Evolutionary conservation across 441 rosid genomes (phyloP).

Genomic region (Eruca vesicaria): DNA sequence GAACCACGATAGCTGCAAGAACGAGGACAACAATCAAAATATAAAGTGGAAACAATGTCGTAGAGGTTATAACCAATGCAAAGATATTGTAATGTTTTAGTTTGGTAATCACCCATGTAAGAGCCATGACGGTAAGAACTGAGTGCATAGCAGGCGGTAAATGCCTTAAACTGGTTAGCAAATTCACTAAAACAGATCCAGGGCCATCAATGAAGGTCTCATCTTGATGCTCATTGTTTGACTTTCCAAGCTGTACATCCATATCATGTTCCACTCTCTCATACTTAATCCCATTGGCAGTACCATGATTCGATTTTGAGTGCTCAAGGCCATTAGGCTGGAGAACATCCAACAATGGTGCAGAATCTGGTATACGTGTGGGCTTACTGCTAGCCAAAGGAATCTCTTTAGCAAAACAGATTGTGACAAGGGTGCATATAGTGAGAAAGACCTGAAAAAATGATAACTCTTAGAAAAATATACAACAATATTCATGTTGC

Average conservation of each 20-base stretch:
- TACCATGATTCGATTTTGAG: slow-evolving; percentile 45
- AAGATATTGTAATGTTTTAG: neutral
- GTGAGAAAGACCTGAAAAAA: slow-evolving; percentile 75
- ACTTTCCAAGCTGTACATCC: slow-evolving; percentile 37
- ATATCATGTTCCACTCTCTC: slow-evolving; percentile 41
- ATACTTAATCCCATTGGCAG: slow-evolving; percentile 38
- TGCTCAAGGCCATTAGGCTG: slow-evolving; percentile 46
- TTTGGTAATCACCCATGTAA: slow-evolving; percentile 76
- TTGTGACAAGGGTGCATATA: slow-evolving; percentile 77
- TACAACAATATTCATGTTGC: neutral
- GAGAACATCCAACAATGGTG: slow-evolving; percentile 71
- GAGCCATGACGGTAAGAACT: slow-evolving; percentile 90
- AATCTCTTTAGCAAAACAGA: slow-evolving; percentile 85
- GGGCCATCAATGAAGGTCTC: slow-evolving; percentile 70
- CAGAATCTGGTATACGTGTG: slow-evolving; percentile 58
- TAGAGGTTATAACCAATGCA: slow-evolving; percentile 1
- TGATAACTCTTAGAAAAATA: slow-evolving; percentile 7
- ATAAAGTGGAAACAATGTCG: neutral
- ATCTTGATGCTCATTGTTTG: slow-evolving; percentile 46
- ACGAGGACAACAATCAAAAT: slow-evolving; percentile 18
- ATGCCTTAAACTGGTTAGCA: slow-evolving; percentile 93
- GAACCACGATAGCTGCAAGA: slow-evolving; percentile 89
- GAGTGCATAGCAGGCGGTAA: slow-evolving; percentile 92
- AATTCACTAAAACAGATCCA: slow-evolving; percentile 86
- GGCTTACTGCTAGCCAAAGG: slow-evolving; percentile 52